Evolutionary conservation across 2,329 filamentous ascomycete genomes (phyloP).

Genomic region (Aspergillus pseudonomiae): DNA sequence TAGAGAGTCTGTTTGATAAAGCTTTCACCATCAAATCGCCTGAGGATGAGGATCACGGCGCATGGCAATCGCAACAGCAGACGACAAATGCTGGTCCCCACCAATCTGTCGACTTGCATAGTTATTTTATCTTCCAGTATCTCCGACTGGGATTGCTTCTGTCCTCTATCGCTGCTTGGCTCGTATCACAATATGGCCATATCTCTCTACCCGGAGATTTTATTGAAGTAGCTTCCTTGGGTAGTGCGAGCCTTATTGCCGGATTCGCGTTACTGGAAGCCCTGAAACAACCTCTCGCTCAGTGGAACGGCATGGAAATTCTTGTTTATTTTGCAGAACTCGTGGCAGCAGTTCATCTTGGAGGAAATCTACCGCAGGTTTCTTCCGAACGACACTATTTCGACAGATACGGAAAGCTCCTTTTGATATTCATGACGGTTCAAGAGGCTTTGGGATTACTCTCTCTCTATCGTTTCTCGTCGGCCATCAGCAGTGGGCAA

Average conservation of each 20-base stretch:
- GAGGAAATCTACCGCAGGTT: constrained; percentile 36
- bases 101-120: constrained; percentile 15
- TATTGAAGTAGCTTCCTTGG: constrained; percentile 41
- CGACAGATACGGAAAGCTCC: constrained; percentile 42
- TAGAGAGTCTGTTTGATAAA: constrained; percentile 50
- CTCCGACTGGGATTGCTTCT: constrained; percentile 35
- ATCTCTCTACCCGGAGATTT: constrained; percentile 40
- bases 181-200: constrained; percentile 33
- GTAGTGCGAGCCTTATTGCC: constrained; percentile 42
- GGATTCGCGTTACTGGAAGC: constrained; percentile 44
- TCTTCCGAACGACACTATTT: constrained; percentile 38
- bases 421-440: constrained; percentile 42
- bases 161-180: constrained; percentile 36
- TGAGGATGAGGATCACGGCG: constrained; percentile 28
- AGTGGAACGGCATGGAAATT: constrained; percentile 45
- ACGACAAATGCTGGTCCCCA: constrained; percentile 8
- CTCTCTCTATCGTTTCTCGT: constrained; percentile 24
- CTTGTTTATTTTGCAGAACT: constrained; percentile 42
- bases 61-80: constrained; percentile 22
- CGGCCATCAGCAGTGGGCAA: constrained; percentile 8
- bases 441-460: constrained; percentile 41
- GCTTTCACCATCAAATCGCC: constrained; percentile 45
- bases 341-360: constrained; percentile 41
- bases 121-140: constrained; percentile 29
- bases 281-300: constrained; percentile 38